A percentile compares a stretch with the other conserved stretches of the same genome.
These are phyloP conservation scores for Geoglossum cookeanum DNA, from an alignment of 2,329 filamentous ascomycete species.

Conservation along the genomic window DNA sequence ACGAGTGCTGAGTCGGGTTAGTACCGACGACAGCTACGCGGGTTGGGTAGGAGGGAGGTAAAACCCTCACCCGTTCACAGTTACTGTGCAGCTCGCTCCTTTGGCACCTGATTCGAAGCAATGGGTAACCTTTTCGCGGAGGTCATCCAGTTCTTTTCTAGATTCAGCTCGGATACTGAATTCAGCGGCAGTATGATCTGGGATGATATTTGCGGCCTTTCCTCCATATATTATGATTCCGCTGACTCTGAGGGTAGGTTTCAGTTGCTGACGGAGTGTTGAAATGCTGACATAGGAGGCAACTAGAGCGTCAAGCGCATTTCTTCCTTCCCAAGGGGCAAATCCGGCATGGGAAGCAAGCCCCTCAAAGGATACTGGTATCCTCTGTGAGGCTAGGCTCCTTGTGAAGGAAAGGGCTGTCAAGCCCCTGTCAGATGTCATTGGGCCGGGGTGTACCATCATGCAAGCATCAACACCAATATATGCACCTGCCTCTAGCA, in stretches of 20 bases:
- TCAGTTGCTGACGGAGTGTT: conserved; percentile 35
- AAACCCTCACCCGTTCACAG: conserved; percentile 8
- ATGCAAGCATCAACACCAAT: conserved; percentile 11
- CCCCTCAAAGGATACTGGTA: conserved; percentile 26
- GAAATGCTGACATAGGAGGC: conserved; percentile 27
- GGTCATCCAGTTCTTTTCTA: conserved; percentile 21
- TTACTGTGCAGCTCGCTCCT: conserved; percentile 17
- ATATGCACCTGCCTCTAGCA: conserved; percentile 27
- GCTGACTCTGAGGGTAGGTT: conserved; percentile 33
- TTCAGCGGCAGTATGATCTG: conserved; percentile 27
- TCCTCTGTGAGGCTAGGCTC: conserved; percentile 19
- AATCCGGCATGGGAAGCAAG: conserved; percentile 36
- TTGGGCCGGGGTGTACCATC: conserved; percentile 17
- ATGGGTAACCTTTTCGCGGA: conserved; percentile 24
- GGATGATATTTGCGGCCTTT: conserved; percentile 36
- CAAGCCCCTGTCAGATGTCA: conserved; percentile 3
- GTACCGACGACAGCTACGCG: too few species aligned
- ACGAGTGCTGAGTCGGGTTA: conserved; percentile 1
- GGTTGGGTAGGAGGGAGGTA: too few species aligned
- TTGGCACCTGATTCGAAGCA: conserved; percentile 24
- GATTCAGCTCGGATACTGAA: conserved; percentile 28
- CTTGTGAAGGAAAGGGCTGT: conserved; percentile 6
- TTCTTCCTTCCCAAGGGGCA: conserved; percentile 39
- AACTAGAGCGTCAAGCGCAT: conserved; percentile 38
- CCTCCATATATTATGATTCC: conserved; percentile 35